Base-by-base conservation (phyloP, 441 rosid species). In the Jatropha podagrica region DNA sequence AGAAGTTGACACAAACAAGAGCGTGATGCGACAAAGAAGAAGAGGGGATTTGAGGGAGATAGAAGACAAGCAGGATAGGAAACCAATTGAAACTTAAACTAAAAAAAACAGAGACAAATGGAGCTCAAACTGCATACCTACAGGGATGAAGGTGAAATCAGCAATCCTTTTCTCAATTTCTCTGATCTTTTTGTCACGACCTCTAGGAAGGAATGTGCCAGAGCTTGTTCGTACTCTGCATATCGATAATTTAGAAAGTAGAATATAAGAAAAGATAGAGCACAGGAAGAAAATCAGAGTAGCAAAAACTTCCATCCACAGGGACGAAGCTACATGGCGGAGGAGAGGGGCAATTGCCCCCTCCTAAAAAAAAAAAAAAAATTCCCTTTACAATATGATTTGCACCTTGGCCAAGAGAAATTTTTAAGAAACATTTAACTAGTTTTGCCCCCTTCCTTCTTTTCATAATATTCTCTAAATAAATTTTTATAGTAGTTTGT, bases 141-240 rank as follows among this genome's bases (percentile, higher is more conserved):
- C 88, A 60, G 97, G 98, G 80, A 94, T 88, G 77, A 92, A 92
- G 68, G 92, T 80, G 81, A 89, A 96, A 68, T 94, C 96, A 46
- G 97, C 96, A 67, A 96, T 96, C 81, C 98, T 81, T 85, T 96
- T 87, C 86, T 92, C 98, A 76, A 94, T 91, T 71, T 74, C 82
- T 74, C 86, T 81, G 66, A 91, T 83, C 75, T 86, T 82, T 77
- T 91, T 90, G 72, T 95, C 97, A 51, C 81, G 83, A 74, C 94
- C 98, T 83, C 98, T 88, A 59, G 51, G 76, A 72, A 92, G 85
- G 82, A 95, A 92, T 81, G 88, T 91, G 61, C 97, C 97, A 56
- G 97, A 91, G 83, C 98, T 95, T 68, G 97, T 92, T 37, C 97
- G 86, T 10, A 91, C 97, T 86, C 97, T 95, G 83, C 67, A 82